Conservation (phyloP, 306 rosid genomes). For the Fragaria iinumae region DNA sequence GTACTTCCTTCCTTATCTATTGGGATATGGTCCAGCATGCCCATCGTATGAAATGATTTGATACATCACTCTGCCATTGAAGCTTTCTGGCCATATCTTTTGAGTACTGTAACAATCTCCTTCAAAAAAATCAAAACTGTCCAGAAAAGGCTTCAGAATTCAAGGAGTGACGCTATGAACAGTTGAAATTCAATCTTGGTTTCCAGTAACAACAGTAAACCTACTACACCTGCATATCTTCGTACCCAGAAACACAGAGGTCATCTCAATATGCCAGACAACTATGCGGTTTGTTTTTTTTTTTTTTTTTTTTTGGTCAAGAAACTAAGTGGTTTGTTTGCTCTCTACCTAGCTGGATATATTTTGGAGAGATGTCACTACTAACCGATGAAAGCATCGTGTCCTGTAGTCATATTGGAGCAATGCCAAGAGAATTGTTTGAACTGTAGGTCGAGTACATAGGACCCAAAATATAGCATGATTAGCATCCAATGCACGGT, state of each 20-base stretch:
- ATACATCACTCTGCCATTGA: neutral
- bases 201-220: neutral
- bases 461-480: neutral
- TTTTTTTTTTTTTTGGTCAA: no score
- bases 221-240: neutral
- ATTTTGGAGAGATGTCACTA: neutral
- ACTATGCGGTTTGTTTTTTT: neutral
- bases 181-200: neutral
- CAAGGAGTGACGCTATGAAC: neutral
- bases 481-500: neutral
- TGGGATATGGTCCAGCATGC: conserved; percentile 26
- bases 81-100: conserved; percentile 15
- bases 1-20: conserved; percentile 23
- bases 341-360: neutral
- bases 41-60: neutral
- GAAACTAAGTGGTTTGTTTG: neutral
- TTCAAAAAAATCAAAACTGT: neutral
- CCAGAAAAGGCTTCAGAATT: neutral
- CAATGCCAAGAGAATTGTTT: neutral
- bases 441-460: neutral
- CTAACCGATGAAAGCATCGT: neutral
- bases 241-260: neutral
- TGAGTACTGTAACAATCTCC: conserved; percentile 7
- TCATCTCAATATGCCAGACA: neutral
- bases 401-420: neutral